phyloP scores from a whole-genome alignment of 2,329 filamentous ascomycete species.

The Colletotrichum orbiculare region DNA sequence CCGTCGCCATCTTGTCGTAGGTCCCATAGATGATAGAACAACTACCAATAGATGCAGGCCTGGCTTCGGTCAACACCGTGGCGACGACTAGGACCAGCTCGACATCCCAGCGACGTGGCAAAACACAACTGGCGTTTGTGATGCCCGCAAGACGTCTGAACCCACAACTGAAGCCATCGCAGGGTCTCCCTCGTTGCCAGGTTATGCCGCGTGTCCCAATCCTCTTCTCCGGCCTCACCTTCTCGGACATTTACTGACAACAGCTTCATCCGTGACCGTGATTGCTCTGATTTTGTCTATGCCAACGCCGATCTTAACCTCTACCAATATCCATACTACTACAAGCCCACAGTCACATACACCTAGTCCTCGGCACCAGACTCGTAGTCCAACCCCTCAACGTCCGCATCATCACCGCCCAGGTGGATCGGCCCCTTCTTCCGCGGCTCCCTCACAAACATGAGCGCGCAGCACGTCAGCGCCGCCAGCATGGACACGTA shows the following conservation, averaged over 20 bases:
- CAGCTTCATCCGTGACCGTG: too few species aligned
- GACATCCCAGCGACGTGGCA: constrained; percentile 18
- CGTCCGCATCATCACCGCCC: not conserved
- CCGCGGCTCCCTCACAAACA: constrained; percentile 48
- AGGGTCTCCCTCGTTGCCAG: constrained; percentile 25
- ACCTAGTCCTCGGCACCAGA: constrained; percentile 24
- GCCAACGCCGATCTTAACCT: too few species aligned
- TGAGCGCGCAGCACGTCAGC: constrained; percentile 43
- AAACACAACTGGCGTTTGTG: not conserved
- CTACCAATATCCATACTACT: not conserved
- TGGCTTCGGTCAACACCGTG: not conserved
- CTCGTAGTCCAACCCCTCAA: constrained; percentile 15
- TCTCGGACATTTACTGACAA: not conserved
- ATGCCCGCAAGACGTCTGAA: constrained; percentile 16
- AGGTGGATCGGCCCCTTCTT: constrained; percentile 32
- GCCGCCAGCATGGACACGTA: constrained; percentile 48
- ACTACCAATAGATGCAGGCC: too few species aligned
- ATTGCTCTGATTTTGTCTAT: not conserved
- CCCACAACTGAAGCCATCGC: not conserved
- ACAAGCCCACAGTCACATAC: not conserved
- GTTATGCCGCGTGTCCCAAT: constrained; percentile 5
- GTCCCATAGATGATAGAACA: too few species aligned
- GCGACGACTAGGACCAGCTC: not conserved
- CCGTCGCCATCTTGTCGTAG: too few species aligned
- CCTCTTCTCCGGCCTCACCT: not conserved